Evolutionary conservation across 192 early-diverging fungal species (phyloP).

Genomic region (Paraglomus brasilianum): DNA sequence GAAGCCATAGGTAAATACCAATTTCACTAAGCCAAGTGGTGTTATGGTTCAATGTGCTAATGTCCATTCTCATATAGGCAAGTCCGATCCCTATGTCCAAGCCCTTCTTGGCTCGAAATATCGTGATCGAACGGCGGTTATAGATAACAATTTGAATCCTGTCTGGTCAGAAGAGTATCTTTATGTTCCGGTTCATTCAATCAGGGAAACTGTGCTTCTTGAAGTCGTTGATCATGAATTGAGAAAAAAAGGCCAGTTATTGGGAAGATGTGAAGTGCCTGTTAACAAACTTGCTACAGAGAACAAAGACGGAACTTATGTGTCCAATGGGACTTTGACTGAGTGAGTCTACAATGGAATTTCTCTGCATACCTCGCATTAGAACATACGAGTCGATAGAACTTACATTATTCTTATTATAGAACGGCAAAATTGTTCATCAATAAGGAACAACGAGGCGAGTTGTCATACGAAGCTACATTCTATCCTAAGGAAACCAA

Average conservation of each 20-base stretch:
- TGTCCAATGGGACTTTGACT: conserved; percentile 31
- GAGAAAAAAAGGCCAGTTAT: conserved; percentile 64
- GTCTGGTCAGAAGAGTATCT: conserved; percentile 77
- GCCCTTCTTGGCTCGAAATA: conserved; percentile 54
- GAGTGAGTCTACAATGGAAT: conserved; percentile 21
- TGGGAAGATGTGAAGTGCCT: conserved; percentile 55
- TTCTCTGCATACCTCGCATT: background rate
- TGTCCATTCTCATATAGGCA: conserved; percentile 39
- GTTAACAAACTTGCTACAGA: conserved; percentile 24
- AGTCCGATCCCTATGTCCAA: conserved; percentile 83
- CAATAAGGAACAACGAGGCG: background rate
- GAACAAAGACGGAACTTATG: conserved; percentile 31
- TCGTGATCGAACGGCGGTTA: conserved; percentile 66
- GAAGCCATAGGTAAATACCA: conserved; percentile 50
- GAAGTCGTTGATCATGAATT: conserved; percentile 79
- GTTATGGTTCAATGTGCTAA: background rate
- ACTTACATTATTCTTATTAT: background rate
- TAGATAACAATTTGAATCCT: conserved; percentile 72
- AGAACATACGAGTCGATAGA: background rate
- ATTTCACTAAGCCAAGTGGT: background rate
- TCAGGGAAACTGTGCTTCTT: conserved; percentile 61
- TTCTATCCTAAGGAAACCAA: conserved; percentile 22
- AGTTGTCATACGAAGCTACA: conserved; percentile 11
- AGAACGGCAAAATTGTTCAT: conserved; percentile 3
- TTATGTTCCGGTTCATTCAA: conserved; percentile 72